Conservation (phyloP, 139 green algal species). For the Micractinium sp. region DNA sequence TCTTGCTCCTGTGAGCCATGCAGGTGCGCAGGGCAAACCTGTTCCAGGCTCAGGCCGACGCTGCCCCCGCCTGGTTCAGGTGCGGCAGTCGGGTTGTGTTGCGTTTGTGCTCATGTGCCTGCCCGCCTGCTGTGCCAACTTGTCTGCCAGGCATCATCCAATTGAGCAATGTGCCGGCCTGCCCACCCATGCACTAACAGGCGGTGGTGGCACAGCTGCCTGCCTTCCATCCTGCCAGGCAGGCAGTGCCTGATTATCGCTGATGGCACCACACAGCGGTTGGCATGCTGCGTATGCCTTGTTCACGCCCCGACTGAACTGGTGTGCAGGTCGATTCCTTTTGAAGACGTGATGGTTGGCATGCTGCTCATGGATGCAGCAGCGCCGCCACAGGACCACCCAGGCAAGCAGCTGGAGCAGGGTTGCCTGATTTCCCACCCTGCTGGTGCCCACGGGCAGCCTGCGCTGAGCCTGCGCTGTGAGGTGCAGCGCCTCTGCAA, state of each 20-base stretch:
- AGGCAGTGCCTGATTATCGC: neutral
- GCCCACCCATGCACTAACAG: neutral
- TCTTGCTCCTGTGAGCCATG: too few relatives aligned
- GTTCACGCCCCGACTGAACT: neutral
- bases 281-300: neutral
- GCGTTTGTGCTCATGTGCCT: too few relatives aligned
- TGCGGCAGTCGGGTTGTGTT: neutral
- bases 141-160: too few relatives aligned
- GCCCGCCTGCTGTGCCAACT: too few relatives aligned
- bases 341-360: constrained; percentile 72
- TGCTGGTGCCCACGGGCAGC: neutral
- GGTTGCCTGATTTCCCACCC: too few relatives aligned
- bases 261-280: neutral
- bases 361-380: constrained; percentile 50
- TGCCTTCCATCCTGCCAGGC: too few relatives aligned
- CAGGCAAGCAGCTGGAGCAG: neutral
- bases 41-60: constrained; percentile 28
- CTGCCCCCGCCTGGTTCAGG: constrained; percentile 41
- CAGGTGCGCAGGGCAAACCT: constrained; percentile 32
- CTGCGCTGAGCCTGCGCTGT: neutral
- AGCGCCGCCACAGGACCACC: constrained; percentile 39
- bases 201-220: too few relatives aligned
- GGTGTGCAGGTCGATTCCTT: constrained; percentile 46
- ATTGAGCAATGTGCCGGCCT: too few relatives aligned
- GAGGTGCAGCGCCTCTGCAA: neutral